Evolutionary conservation across 176 grass and related monocot genomes (phyloP).

Genomic region (Carex cristatella): DNA sequence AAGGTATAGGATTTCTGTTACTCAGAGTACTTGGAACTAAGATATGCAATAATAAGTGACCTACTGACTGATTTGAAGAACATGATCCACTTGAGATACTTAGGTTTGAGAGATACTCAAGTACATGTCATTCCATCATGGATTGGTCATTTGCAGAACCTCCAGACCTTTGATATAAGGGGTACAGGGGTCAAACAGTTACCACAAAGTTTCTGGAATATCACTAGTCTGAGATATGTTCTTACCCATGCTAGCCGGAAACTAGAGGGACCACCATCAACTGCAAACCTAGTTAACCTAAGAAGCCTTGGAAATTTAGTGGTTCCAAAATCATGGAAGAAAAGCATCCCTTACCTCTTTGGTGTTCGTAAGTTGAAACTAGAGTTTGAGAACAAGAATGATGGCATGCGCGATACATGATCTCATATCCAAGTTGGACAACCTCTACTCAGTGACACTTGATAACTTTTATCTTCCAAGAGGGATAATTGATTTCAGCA

Average conservation of each 20-base stretch:
- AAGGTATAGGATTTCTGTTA: neutral
- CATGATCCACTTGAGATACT: neutral
- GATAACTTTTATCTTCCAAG: too few species aligned
- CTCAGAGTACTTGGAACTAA: neutral
- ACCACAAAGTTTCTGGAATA: neutral
- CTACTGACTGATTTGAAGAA: neutral
- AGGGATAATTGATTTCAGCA: too few species aligned
- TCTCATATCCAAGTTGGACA: neutral
- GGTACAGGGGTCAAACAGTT: neutral
- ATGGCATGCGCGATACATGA: neutral
- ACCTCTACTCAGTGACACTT: neutral
- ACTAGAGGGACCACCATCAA: neutral
- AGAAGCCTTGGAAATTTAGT: neutral
- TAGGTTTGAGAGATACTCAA: accelerated
- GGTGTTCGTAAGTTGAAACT: neutral
- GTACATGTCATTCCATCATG: neutral
- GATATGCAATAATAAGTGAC: accelerated
- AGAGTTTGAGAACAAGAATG: neutral
- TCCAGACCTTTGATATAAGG: neutral
- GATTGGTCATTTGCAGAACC: neutral
- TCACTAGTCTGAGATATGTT: neutral
- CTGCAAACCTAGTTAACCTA: neutral
- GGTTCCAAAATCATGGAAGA: neutral
- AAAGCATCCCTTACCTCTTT: neutral
- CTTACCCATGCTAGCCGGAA: accelerated